These are phyloP conservation scores for Talaromyces verruculosus DNA, from an alignment of 2,329 filamentous ascomycete genomes.

Conservation along the genomic window DNA sequence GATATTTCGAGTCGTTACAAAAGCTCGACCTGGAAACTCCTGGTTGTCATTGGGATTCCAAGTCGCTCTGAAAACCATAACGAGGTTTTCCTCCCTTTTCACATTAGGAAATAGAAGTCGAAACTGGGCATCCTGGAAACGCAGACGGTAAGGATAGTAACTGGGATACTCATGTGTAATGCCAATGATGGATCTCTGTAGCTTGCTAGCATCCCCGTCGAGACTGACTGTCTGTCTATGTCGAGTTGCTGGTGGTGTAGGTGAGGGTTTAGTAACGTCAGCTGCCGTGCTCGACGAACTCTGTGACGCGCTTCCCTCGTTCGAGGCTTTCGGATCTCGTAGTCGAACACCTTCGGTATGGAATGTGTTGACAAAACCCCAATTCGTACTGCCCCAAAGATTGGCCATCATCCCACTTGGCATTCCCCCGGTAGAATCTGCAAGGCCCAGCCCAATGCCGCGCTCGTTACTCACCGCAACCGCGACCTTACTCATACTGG, in stretches of 20 bases:
- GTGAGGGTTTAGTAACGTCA: slow-evolving; percentile 31
- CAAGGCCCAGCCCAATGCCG: slow-evolving; percentile 61
- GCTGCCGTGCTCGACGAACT: slow-evolving; percentile 27
- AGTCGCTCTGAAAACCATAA: slow-evolving; percentile 88
- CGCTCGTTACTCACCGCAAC: slow-evolving; percentile 78
- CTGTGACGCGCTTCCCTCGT: slow-evolving; percentile 24
- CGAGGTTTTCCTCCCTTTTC: slow-evolving; percentile 72
- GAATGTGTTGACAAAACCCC: slow-evolving; percentile 67
- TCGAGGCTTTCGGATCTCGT: slow-evolving; percentile 29
- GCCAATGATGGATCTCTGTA: slow-evolving; percentile 36
- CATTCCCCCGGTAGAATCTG: slow-evolving; percentile 66
- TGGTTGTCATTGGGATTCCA: slow-evolving; percentile 78
- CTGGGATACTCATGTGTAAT: slow-evolving; percentile 61
- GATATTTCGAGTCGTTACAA: slow-evolving; percentile 80
- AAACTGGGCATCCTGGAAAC: slow-evolving; percentile 89
- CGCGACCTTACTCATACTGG: slow-evolving; percentile 81
- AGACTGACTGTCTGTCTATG: slow-evolving; percentile 61
- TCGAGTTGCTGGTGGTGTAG: slow-evolving; percentile 31
- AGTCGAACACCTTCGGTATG: slow-evolving; percentile 54
- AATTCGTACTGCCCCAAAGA: slow-evolving; percentile 86
- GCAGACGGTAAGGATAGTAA: slow-evolving; percentile 77
- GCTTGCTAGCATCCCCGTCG: slow-evolving; percentile 45
- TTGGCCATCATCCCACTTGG: slow-evolving; percentile 88
- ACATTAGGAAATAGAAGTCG: slow-evolving; percentile 84
- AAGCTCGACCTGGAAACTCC: slow-evolving; percentile 80